phyloP scores from a whole-genome alignment of 768 basidiomycete species.

The Leccinum disarticulatum region DNA sequence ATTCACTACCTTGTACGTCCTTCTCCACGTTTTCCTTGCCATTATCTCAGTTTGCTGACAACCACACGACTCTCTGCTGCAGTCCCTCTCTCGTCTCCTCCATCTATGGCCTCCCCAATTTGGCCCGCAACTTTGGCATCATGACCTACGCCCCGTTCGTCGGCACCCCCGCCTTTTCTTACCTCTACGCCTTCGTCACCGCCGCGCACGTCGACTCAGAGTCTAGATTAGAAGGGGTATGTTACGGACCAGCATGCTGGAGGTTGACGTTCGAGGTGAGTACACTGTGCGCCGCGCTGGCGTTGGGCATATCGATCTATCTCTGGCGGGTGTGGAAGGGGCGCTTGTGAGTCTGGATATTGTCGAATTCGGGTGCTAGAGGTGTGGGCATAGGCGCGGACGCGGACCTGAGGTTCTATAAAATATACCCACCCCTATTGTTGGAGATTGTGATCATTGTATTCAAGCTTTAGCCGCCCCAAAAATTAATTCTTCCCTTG shows the following conservation, averaged over 20 bases:
- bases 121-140: slow-evolving; percentile 76
- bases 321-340: slow-evolving; percentile 69
- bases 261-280: slow-evolving; percentile 59
- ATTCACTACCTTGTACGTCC: slow-evolving; percentile 69
- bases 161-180: slow-evolving; percentile 76
- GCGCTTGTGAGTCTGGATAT: slow-evolving; percentile 37
- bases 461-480: too few species aligned
- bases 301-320: slow-evolving; percentile 44
- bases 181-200: slow-evolving; percentile 72
- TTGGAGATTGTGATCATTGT: background rate
- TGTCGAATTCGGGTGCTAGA: background rate
- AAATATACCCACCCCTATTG: too few species aligned
- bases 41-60: background rate
- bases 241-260: slow-evolving; percentile 66
- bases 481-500: too few species aligned
- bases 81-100: slow-evolving; percentile 66
- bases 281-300: slow-evolving; percentile 40
- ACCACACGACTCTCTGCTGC: background rate
- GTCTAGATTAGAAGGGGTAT: slow-evolving; percentile 32
- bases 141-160: slow-evolving; percentile 73
- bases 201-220: slow-evolving; percentile 45
- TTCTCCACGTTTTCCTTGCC: background rate
- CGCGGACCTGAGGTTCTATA: background rate
- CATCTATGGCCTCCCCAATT: slow-evolving; percentile 68
- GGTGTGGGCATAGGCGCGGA: background rate